Base-by-base conservation (phyloP, 2,329 filamentous ascomycete species). In the Phoma sp. region DNA sequence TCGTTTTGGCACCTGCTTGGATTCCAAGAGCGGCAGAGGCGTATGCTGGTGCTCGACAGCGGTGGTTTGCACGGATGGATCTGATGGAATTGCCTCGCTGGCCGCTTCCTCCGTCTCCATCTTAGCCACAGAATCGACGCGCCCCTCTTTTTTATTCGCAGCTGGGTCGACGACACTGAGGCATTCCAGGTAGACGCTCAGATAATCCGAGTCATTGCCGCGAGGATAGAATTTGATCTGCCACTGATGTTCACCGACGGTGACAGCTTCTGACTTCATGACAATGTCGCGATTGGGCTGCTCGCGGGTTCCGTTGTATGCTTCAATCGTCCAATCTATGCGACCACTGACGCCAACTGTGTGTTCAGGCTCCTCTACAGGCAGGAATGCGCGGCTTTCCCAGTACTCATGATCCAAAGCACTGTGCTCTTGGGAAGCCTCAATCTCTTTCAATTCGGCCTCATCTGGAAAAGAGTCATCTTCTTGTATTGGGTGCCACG, bases 141-240 rank as follows among this genome's bases (percentile, higher is more conserved):
- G 52, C 1, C 24, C n/a, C 6, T 50, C 37, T 19, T 63, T 61
- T 39, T 64, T 59, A 40, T 66, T 65, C 21, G 55, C 39, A 6
- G 46, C 32, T 4, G 46, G 15, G 4, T 55, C 43, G n/a, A 43
- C n/a, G 19, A 84, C 80, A 17, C 77, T 79, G n/a, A 84, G 81
- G 66, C 84, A 86, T 67, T 87, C 85, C 32, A 88, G 74, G 62
- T 87, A 88, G 22, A 86, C 77, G 60, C 84, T 86, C 47, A 87
- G 68, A 29, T 83, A 83, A 35, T 82, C 80, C 2, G 82, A 81
- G 60, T 83, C 81, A 64, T 87, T 86, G 19, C 85, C 85, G 39
- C 80, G 80, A 2, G 85, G 85, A 61, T 85, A 87, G 67, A 87
- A 84, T 69, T 88, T 88, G 75, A 88, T 84, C 51, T 82, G 84